A percentile compares a stretch with the other conserved stretches of the same genome.
phyloP scores from a whole-genome alignment of 257 asterid species.

The Primulina eburnea region DNA sequence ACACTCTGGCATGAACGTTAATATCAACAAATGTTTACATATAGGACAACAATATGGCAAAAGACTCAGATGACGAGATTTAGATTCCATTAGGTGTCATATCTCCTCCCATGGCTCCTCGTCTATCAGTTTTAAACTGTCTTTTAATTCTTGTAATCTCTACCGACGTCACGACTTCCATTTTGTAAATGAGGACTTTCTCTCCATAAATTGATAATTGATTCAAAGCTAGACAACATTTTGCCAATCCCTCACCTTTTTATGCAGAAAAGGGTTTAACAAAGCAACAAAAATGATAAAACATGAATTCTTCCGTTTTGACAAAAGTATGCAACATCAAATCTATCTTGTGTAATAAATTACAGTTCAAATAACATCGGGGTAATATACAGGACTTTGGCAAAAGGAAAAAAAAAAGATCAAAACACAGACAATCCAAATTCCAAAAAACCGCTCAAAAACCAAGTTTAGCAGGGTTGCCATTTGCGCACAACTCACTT shows the following conservation, averaged over 20 bases:
- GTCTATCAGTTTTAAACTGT: background rate
- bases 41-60: background rate
- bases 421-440: background rate
- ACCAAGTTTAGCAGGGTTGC: background rate
- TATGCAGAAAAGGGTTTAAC: background rate
- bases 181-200: too few species aligned
- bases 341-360: background rate
- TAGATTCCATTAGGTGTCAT: background rate
- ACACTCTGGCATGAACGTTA: background rate
- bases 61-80: background rate
- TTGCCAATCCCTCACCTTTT: background rate
- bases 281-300: too few species aligned
- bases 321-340: too few species aligned
- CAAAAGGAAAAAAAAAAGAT: too few species aligned
- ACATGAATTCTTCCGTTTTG: background rate
- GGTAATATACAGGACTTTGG: background rate
- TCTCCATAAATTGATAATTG: too few species aligned
- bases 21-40: too few species aligned
- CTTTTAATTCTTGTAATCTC: background rate
- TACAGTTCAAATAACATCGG: background rate
- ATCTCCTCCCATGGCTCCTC: slow-evolving; percentile 51
- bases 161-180: too few species aligned
- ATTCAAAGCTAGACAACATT: background rate
- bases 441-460: background rate
- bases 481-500: background rate